Percentiles rank a stretch among this genome's conserved stretches.
Evolutionary conservation across 2,329 filamentous ascomycete species (phyloP).

Genomic region (Magnaporthiopsis rhizophila): DNA sequence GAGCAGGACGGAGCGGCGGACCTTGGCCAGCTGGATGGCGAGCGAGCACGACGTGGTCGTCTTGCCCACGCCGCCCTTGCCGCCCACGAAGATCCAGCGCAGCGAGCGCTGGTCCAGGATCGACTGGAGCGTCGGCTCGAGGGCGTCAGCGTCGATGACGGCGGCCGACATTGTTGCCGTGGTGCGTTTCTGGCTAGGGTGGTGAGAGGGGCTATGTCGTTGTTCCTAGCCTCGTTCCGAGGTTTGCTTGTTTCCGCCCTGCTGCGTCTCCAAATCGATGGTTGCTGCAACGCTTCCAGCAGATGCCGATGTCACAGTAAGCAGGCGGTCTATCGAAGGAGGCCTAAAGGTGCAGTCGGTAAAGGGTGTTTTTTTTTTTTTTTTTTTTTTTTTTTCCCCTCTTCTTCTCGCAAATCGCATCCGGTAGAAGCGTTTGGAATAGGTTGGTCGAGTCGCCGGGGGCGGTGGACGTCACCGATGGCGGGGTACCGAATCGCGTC

Average conservation of each 20-base stretch:
- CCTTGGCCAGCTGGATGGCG: conserved; percentile 92
- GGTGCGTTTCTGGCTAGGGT: no score
- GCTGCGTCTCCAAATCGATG: background rate
- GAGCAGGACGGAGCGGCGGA: conserved; percentile 89
- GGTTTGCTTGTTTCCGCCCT: background rate
- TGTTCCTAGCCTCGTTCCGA: no score
- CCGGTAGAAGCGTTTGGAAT: conserved; percentile 3
- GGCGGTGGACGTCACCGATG: background rate
- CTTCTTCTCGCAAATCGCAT: background rate
- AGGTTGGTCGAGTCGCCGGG: background rate
- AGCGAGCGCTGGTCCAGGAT: conserved; percentile 93
- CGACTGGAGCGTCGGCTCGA: conserved; percentile 89
- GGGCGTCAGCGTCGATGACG: conserved; percentile 53
- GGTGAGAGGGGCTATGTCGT: no score
- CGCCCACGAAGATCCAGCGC: conserved; percentile 98
- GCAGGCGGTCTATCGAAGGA: background rate
- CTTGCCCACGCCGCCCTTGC: conserved; percentile 97
- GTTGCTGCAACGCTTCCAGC: background rate
- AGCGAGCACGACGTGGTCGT: conserved; percentile 99
- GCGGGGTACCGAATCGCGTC: background rate
- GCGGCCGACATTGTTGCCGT: conserved; percentile 28
- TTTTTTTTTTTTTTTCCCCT: background rate
- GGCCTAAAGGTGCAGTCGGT: background rate
- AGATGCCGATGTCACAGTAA: background rate
- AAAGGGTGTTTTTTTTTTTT: background rate